These are phyloP conservation scores for Quercus glauca DNA, from an alignment of 306 rosid genomes.

Conservation along the genomic window DNA sequence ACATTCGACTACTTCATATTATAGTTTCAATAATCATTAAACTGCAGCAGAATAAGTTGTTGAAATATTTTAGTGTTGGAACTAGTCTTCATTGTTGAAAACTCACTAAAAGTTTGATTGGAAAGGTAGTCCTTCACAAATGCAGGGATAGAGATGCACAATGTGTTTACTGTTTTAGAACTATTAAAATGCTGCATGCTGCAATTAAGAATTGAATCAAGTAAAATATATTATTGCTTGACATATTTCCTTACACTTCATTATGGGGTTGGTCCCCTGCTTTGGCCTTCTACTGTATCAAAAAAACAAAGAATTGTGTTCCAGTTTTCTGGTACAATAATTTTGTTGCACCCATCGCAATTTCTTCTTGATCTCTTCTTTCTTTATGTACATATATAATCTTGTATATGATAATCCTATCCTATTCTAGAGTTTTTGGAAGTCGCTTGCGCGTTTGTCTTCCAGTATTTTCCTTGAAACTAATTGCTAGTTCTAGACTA, in stretches of 20 bases:
- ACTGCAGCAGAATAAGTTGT: too few relatives aligned
- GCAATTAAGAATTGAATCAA: background rate
- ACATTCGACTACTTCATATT: too few relatives aligned
- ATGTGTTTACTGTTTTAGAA: background rate
- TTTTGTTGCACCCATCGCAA: background rate
- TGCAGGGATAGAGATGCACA: too few relatives aligned
- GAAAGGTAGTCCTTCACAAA: too few relatives aligned
- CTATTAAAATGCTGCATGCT: background rate
- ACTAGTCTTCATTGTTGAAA: too few relatives aligned
- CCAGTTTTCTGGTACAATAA: background rate
- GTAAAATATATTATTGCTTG: background rate
- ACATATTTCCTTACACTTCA: background rate
- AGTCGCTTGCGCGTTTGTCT: constrained; percentile 32
- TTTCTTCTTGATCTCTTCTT: background rate
- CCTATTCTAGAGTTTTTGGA: background rate
- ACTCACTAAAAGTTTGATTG: too few relatives aligned
- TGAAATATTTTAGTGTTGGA: too few relatives aligned
- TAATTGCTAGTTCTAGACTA: constrained; percentile 6
- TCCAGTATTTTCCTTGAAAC: constrained; percentile 1
- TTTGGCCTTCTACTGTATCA: background rate
- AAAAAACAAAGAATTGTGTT: constrained; percentile 1
- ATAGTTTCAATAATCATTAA: too few relatives aligned
- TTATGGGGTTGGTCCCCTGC: constrained; percentile 34
- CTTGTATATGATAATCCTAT: background rate
- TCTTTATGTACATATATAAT: background rate